Conservation (phyloP, 2,329 filamentous ascomycete species). For the Colletotrichum gloeosporioides region DNA sequence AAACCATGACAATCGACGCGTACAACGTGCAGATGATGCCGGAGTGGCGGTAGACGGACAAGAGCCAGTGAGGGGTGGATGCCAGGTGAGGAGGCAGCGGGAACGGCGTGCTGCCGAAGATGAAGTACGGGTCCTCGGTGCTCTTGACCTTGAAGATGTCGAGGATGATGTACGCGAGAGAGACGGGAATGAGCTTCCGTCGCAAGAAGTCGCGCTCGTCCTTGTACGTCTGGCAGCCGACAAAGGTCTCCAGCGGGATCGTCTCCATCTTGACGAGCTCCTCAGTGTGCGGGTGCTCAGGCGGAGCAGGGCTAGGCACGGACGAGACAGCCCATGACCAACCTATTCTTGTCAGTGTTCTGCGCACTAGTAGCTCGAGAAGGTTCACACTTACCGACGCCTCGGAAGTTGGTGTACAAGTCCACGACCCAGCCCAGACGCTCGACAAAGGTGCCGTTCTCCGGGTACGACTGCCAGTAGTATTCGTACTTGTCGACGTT, state of each 20-base stretch:
- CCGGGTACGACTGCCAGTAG: conserved; percentile 66
- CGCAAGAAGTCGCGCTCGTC: conserved; percentile 51
- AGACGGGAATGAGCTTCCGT: conserved; percentile 48
- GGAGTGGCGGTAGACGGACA: conserved; percentile 61
- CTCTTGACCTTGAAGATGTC: conserved; percentile 74
- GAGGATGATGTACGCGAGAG: conserved; percentile 67
- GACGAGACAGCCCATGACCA: conserved; percentile 63
- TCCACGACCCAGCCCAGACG: conserved; percentile 63
- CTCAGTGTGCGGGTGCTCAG: conserved; percentile 43
- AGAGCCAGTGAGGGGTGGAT: conserved; percentile 45
- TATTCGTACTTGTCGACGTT: conserved; percentile 47
- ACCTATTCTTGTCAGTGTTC: conserved; percentile 37
- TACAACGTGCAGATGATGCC: conserved; percentile 63
- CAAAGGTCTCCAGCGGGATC: conserved; percentile 45
- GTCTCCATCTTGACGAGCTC: conserved; percentile 44
- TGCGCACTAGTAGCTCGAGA: too few species aligned
- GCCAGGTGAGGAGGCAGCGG: conserved; percentile 49
- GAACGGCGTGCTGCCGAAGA: conserved; percentile 49
- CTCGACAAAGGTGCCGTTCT: conserved; percentile 48
- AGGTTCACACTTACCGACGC: conserved; percentile 50
- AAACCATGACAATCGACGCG: conserved; percentile 64
- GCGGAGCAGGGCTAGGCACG: conserved; percentile 49
- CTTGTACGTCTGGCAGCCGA: conserved; percentile 50
- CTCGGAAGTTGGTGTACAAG: conserved; percentile 59
- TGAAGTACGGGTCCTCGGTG: conserved; percentile 81